Percentiles rank a stretch among this genome's conserved stretches.
phyloP scores from a whole-genome alignment of 2,329 filamentous ascomycete genomes.

The Fusarium oligoseptatum region DNA sequence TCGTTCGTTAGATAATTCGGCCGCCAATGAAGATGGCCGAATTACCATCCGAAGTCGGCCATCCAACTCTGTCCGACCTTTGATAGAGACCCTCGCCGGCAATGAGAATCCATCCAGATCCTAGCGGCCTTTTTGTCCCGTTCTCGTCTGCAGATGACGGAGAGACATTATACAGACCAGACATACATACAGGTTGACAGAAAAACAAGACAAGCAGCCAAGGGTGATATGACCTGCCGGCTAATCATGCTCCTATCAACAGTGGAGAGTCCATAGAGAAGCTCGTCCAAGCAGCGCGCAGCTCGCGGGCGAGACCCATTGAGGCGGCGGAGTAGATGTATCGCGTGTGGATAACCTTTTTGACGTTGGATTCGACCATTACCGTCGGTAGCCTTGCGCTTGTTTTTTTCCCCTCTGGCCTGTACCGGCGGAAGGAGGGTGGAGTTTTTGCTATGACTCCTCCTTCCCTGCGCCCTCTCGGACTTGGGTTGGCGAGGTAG shows the following conservation, averaged over 20 bases:
- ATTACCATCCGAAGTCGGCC: conserved; percentile 47
- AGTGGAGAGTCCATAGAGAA: conserved; percentile 23
- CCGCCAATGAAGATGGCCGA: conserved; percentile 41
- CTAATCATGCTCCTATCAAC: conserved; percentile 13
- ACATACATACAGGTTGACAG: conserved; percentile 14
- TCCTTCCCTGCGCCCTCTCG: conserved; percentile 24
- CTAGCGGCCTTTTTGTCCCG: conserved; percentile 17
- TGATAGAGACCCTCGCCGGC: conserved; percentile 9
- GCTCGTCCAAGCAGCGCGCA: conserved; percentile 12
- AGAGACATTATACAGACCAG: conserved; percentile 12
- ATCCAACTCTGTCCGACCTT: conserved; percentile 17
- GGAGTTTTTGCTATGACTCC: conserved; percentile 41
- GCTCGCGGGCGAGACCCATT: conserved; percentile 6
- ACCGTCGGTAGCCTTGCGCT: conserved; percentile 40
- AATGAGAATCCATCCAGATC: conserved; percentile 11
- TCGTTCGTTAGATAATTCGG: conserved; percentile 8
- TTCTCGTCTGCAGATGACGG: conserved; percentile 5
- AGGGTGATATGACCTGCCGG: conserved; percentile 4
- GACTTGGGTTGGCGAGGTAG: not conserved
- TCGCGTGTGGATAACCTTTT: conserved; percentile 43
- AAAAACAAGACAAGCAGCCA: conserved; percentile 3
- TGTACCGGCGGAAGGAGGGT: conserved; percentile 39
- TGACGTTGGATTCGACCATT: conserved; percentile 22
- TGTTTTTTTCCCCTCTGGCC: conserved; percentile 35
- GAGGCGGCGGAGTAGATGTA: conserved; percentile 32